Evolutionary conservation across 1,284 basidiomycete genomes (phyloP), one percentile per base, ranked within the genome.

Genomic region (Albatrellus sp.): DNA sequence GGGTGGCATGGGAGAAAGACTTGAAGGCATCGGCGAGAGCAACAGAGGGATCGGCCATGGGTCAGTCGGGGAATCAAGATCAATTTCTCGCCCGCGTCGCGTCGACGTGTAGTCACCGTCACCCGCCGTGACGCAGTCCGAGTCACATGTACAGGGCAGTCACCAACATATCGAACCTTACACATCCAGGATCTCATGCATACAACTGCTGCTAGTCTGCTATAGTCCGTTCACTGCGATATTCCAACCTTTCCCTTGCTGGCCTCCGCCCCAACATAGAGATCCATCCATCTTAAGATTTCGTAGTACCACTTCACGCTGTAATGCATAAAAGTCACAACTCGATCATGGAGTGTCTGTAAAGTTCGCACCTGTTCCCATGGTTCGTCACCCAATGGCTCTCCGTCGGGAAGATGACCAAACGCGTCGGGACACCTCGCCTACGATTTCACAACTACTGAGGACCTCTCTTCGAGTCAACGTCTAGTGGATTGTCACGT

Each of bases 371-470:
- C 75, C 75, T 84, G 54, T 88, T 88, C 43, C 78, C 79, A 50
- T 80, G 80, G 46, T 85, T 74, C 48, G 83, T 52, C 9, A 88
- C 86, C 88, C 88, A 93, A 60, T 94, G 91, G 56, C 94, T 94
- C 67, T 96, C 92, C 55, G 90, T 81, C 0, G 87, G 87, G 73
- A 96, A 96, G 53, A 92, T 79, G 9, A 96, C 74, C 41, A 96
- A 70, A 42, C 92, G 76, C 50, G 78, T 85, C 5, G 86, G 85
- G 28, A 96, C 65, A 11, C 76, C 78, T 42, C 70, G 74, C 53
- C 89, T 89, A 48, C 42, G 50, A 46, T 45, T 55, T n/a, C 37
- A 29, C 20, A 37, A 28, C 10, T 20, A 40, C 34, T 24, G 19
- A 24, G n/a, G 5, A 12, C 5, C n/a, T 20, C n/a, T 14, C 12